These are phyloP conservation scores for Diaporthe longicolla DNA, from an alignment of 2,329 filamentous ascomycete genomes.

Conservation along the genomic window DNA sequence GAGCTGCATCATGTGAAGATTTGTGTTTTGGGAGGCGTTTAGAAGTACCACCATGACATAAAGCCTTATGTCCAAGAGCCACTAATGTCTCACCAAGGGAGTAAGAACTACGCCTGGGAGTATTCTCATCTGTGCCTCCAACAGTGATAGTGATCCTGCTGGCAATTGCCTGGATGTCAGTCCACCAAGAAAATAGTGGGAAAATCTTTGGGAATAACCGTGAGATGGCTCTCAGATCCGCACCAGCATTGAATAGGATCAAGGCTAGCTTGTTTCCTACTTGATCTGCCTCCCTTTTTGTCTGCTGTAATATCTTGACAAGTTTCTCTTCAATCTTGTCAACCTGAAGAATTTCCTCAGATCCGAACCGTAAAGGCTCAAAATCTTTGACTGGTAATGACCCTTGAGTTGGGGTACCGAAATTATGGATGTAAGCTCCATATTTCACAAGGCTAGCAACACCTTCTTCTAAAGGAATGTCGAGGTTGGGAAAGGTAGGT, in stretches of 20 bases:
- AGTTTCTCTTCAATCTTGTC: slow-evolving; percentile 8
- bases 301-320: slow-evolving; percentile 14
- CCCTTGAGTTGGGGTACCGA: slow-evolving; percentile 15
- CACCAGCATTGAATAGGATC: not conserved
- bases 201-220: slow-evolving; percentile 1
- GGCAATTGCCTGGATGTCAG: not conserved
- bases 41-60: not conserved
- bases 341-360: slow-evolving; percentile 1
- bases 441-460: not conserved
- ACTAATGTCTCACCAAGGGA: not conserved
- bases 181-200: slow-evolving; percentile 6
- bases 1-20: slow-evolving; percentile 13
- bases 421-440: slow-evolving; percentile 15
- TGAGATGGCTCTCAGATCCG: not conserved
- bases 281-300: not conserved
- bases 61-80: not conserved
- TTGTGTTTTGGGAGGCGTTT: slow-evolving; percentile 1
- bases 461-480: not conserved
- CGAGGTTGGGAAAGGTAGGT: not conserved
- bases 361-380: slow-evolving; percentile 2
- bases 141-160: not conserved
- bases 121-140: not conserved
- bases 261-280: slow-evolving; percentile 23
- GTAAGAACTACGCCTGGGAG: not conserved
- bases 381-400: not conserved